These are phyloP conservation scores for Zymoseptoria tritici DNA, from an alignment of 2,329 filamentous ascomycete genomes.

Conservation along the genomic window DNA sequence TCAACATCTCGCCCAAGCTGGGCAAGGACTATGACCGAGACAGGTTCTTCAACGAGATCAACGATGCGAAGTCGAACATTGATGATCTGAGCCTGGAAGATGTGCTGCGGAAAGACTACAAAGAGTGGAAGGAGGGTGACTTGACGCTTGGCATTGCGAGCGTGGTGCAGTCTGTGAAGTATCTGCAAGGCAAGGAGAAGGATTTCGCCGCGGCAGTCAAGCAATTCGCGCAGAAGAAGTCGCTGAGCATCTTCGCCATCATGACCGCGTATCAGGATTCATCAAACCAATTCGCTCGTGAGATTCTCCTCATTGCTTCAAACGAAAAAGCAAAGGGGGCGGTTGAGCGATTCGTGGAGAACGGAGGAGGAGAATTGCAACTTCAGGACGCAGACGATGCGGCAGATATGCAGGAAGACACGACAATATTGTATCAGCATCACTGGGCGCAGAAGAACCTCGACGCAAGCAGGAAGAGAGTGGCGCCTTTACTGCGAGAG, in stretches of 20 bases:
- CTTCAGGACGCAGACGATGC: slow-evolving; percentile 48
- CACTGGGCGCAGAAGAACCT: slow-evolving; percentile 61
- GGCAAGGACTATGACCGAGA: slow-evolving; percentile 44
- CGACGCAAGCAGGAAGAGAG: slow-evolving; percentile 55
- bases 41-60: slow-evolving; percentile 53
- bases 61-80: slow-evolving; percentile 61
- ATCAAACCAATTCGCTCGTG: slow-evolving; percentile 52
- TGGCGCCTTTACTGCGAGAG: slow-evolving; percentile 52
- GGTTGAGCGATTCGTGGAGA: slow-evolving; percentile 48
- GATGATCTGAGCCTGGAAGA: slow-evolving; percentile 54
- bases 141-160: slow-evolving; percentile 60
- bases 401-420: slow-evolving; percentile 28
- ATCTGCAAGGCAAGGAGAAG: slow-evolving; percentile 50
- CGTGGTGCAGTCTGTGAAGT: slow-evolving; percentile 55
- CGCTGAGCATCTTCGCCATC: slow-evolving; percentile 56
- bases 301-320: slow-evolving; percentile 59
- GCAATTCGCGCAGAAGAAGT: slow-evolving; percentile 49
- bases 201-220: slow-evolving; percentile 46
- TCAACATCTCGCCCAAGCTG: slow-evolving; percentile 33
- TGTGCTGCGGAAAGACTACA: slow-evolving; percentile 75
- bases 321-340: slow-evolving; percentile 44
- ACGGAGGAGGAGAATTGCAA: slow-evolving; percentile 44
- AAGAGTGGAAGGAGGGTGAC: slow-evolving; percentile 58
- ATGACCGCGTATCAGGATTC: slow-evolving; percentile 59
- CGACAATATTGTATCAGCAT: slow-evolving; percentile 40